These are phyloP conservation scores for Lipomyces mesembrius DNA, from an alignment of 805 yeast species.

Conservation along the genomic window DNA sequence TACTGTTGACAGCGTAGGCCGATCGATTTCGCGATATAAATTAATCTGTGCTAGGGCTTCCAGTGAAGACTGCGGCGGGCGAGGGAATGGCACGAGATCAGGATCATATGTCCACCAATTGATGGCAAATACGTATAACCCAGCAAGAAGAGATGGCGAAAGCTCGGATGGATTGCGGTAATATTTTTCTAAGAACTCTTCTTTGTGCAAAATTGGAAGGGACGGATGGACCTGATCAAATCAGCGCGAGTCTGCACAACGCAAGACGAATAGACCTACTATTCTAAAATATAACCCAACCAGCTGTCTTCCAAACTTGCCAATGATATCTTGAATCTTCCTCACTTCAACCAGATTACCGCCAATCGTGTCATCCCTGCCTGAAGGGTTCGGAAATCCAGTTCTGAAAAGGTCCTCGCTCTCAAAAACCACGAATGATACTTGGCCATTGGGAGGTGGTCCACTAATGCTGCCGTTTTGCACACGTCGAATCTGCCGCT, in stretches of 20 bases:
- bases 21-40: conserved; percentile 39
- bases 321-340: conserved; percentile 39
- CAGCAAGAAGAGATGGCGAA: conserved; percentile 39
- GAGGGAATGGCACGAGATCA: conserved; percentile 35
- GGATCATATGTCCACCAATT: conserved; percentile 42
- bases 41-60: conserved; percentile 36
- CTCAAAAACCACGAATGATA: conserved; percentile 40
- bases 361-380: conserved; percentile 40
- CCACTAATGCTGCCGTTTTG: conserved; percentile 13
- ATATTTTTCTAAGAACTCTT: conserved; percentile 40
- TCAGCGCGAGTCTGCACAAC: background rate
- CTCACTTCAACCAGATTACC: conserved; percentile 39
- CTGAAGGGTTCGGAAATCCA: conserved; percentile 32
- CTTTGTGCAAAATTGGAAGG: conserved; percentile 41
- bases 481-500: conserved; percentile 33
- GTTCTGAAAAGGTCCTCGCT: conserved; percentile 35
- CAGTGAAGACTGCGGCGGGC: conserved; percentile 35
- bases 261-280: conserved; percentile 20
- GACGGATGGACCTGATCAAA: conserved; percentile 36
- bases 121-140: conserved; percentile 40
- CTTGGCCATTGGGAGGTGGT: conserved; percentile 17
- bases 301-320: conserved; percentile 37
- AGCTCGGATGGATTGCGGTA: conserved; percentile 40
- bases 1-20: conserved; percentile 47
- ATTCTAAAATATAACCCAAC: conserved; percentile 39